phyloP scores from a whole-genome alignment of 148 eudicot species.

The Mesembryanthemum crystallinum region DNA sequence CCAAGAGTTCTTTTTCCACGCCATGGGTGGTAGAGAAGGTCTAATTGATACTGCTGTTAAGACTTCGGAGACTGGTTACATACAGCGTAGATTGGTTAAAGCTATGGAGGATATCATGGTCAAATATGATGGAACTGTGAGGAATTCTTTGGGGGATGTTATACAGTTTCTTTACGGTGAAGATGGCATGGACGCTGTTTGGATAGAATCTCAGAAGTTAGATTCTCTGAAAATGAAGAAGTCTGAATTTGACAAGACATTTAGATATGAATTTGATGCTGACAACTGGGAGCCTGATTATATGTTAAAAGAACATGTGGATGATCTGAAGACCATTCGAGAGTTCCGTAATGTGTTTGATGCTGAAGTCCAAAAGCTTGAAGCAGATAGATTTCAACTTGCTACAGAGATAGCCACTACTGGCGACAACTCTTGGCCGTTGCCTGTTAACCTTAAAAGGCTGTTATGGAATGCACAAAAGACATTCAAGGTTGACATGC shows the following conservation, averaged over 20 bases:
- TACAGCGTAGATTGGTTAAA: slow-evolving; percentile 92
- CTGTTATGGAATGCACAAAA: slow-evolving; percentile 90
- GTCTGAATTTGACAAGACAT: slow-evolving; percentile 55
- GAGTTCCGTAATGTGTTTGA: slow-evolving; percentile 96
- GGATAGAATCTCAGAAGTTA: slow-evolving; percentile 91
- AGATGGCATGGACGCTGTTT: slow-evolving; percentile 99
- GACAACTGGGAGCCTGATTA: slow-evolving; percentile 89
- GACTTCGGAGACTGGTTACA: slow-evolving; percentile 99
- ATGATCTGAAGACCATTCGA: slow-evolving; percentile 81
- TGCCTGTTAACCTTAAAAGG: slow-evolving; percentile 91
- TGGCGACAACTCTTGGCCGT: slow-evolving; percentile 88
- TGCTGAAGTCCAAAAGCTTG: slow-evolving; percentile 93
- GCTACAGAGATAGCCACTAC: slow-evolving; percentile 95
- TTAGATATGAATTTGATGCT: slow-evolving; percentile 68
- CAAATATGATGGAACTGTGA: slow-evolving; percentile 96
- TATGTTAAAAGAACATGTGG: slow-evolving; percentile 82
- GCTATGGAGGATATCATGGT: slow-evolving; percentile 99
- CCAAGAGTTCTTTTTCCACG: slow-evolving; percentile 97
- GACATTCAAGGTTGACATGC: slow-evolving; percentile 81
- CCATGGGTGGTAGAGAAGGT: slow-evolving; percentile 99
- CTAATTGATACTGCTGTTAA: slow-evolving; percentile 96
- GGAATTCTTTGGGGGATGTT: slow-evolving; percentile 94
- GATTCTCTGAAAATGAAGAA: slow-evolving; percentile 85
- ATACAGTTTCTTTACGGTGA: slow-evolving; percentile 98
- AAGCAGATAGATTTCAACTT: slow-evolving; percentile 76